Conservation (phyloP, 805 yeast species). For the Metschnikowia drakensbergensis region DNA sequence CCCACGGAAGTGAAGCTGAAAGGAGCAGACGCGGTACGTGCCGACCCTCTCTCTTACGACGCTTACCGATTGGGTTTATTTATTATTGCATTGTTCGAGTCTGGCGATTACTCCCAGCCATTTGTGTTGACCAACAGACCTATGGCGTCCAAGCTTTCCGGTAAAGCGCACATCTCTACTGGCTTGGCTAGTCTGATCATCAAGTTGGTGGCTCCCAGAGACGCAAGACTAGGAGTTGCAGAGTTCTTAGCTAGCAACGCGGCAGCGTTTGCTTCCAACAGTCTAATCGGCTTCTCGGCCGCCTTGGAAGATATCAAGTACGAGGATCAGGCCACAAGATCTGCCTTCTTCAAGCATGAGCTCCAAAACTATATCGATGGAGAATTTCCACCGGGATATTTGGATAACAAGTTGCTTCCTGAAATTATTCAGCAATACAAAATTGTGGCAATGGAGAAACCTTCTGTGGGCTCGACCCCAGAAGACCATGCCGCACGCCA, state of each 20-base stretch:
- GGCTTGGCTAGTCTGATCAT: conserved; percentile 33
- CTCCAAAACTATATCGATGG: conserved; percentile 23
- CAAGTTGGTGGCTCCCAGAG: conserved; percentile 33
- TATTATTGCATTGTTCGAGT: conserved; percentile 44
- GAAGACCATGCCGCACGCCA: conserved; percentile 32
- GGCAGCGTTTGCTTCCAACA: conserved; percentile 32
- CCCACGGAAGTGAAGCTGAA: conserved; percentile 47
- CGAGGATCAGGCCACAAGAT: conserved; percentile 50
- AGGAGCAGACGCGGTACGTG: conserved; percentile 42
- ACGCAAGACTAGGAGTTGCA: conserved; percentile 29
- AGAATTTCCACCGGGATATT: conserved; percentile 47
- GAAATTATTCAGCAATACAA: conserved; percentile 49
- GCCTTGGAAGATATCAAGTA: conserved; percentile 55
- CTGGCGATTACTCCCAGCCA: conserved; percentile 7
- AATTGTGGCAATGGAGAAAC: conserved; percentile 24
- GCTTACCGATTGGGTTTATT: conserved; percentile 61
- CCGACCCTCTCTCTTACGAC: conserved; percentile 49
- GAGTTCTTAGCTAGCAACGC: conserved; percentile 27
- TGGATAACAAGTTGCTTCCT: conserved; percentile 66
- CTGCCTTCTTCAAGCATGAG: conserved; percentile 36
- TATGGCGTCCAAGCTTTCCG: conserved; percentile 3
- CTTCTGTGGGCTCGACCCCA: conserved; percentile 25
- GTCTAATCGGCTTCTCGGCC: conserved; percentile 49
- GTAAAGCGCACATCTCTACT: conserved; percentile 29
- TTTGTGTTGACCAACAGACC: not conserved